Evolutionary conservation across 1,284 basidiomycete genomes (phyloP), one percentile per base, ranked within the genome.

Genomic region (Sphagnurus paluster): DNA sequence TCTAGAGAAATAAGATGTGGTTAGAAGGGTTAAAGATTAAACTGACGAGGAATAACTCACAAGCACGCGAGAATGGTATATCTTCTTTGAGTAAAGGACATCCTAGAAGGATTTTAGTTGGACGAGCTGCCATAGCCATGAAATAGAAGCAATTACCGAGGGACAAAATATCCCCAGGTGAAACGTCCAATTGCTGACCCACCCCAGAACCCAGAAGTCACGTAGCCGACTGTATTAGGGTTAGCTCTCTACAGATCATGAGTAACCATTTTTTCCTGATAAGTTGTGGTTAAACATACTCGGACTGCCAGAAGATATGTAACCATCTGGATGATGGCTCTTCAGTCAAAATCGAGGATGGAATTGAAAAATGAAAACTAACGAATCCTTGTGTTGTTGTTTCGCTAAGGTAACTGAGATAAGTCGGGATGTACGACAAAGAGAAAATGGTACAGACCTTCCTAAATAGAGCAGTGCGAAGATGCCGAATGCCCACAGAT

Each of bases 141-240:
- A n/a, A n/a, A n/a, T 16, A 14, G 30, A 40, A 3, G 19, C 14
- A 52, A 63, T 48, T 47, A 69, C 65, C 25, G 66, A 19, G 67
- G 60, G 4, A 72, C 68, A 39, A 68, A 65, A 55, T 71, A 72
- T 5, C 79, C 79, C 69, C 76, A 76, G 2, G 66, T 42, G 29
- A 79, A 63, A 16, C 79, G 72, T 23, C 71, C 71, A 20, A 77
- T 55, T 1, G 74, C 72, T 46, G 77, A 69, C 0, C 79, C 79
- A 23, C 65, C 77, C 77, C 78, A 80, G 59, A 80, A 81, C 0
- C 78, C 78, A 38, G 76, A 76, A 1, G 75, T 72, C 2, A 79
- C 76, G 56, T 80, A 82, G 1, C 79, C 80, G 2, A 72, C 77
- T 4, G 76, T 76, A 14, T 75, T 68, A 1, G 74, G 72, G 49